Evolutionary conservation across 2,329 filamentous ascomycete species (phyloP).

Genomic region (Fusarium sp.): DNA sequence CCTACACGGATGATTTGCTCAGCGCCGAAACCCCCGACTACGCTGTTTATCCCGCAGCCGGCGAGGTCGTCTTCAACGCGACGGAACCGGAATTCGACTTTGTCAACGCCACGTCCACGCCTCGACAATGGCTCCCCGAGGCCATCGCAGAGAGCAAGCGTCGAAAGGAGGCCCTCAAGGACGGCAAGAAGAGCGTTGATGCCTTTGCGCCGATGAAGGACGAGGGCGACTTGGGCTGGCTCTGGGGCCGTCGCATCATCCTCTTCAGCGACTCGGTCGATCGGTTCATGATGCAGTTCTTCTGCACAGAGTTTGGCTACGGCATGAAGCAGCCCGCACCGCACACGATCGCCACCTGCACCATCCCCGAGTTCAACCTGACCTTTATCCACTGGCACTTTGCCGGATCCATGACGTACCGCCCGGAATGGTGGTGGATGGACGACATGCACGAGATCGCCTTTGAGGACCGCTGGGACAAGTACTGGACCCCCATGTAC

Average conservation of each 20-base stretch:
- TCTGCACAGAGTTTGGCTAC: slow-evolving; percentile 34
- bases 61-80: slow-evolving; percentile 74
- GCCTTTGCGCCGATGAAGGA: slow-evolving; percentile 27
- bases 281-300: slow-evolving; percentile 39
- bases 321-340: slow-evolving; percentile 24
- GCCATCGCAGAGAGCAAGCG: slow-evolving; percentile 28
- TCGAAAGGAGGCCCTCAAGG: slow-evolving; percentile 18
- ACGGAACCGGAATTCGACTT: slow-evolving; percentile 53
- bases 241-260: slow-evolving; percentile 39
- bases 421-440: slow-evolving; percentile 41
- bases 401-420: slow-evolving; percentile 28
- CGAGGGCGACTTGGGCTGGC: slow-evolving; percentile 31
- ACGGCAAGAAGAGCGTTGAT: slow-evolving; percentile 1
- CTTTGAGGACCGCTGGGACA: slow-evolving; percentile 36
- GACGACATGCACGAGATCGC: slow-evolving; percentile 34
- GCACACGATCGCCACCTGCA: slow-evolving; percentile 31
- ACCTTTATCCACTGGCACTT: slow-evolving; percentile 37
- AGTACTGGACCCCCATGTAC: slow-evolving; percentile 31
- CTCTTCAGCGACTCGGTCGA: slow-evolving; percentile 38
- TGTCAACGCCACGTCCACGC: slow-evolving; percentile 21
- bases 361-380: slow-evolving; percentile 34
- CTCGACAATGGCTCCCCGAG: slow-evolving; percentile 31
- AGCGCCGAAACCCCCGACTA: slow-evolving; percentile 65
- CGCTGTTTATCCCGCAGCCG: slow-evolving; percentile 52
- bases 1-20: slow-evolving; percentile 58